These are phyloP conservation scores for Kluyveromyces sp. DNA, from an alignment of 1,139 yeast species.

Conservation along the genomic window DNA sequence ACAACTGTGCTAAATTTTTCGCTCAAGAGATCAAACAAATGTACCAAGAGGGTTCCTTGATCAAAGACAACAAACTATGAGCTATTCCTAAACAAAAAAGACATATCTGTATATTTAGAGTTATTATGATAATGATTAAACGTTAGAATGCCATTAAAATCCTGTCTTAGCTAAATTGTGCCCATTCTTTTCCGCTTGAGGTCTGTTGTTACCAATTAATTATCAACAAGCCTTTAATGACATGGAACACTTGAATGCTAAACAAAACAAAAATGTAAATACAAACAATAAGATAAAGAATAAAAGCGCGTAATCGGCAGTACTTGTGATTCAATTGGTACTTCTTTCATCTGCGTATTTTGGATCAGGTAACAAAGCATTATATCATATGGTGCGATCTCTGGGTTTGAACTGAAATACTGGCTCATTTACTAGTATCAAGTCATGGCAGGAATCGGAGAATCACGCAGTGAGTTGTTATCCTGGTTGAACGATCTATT, in stretches of 20 bases:
- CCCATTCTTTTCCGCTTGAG: too few species aligned
- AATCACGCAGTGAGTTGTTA: conserved; percentile 75
- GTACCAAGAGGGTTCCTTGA: conserved; percentile 51
- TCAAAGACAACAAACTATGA: conserved; percentile 23
- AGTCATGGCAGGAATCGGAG: conserved; percentile 42
- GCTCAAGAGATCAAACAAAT: conserved; percentile 41
- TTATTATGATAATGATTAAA: not conserved
- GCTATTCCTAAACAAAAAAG: too few species aligned
- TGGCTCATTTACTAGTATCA: not conserved
- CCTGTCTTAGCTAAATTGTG: too few species aligned
- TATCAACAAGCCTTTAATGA: not conserved
- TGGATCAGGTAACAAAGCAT: not conserved
- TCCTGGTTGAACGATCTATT: conserved; percentile 77
- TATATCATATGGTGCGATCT: not conserved
- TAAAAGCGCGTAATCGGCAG: not conserved
- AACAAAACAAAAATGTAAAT: not conserved
- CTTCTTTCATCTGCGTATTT: not conserved
- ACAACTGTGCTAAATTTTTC: conserved; percentile 49
- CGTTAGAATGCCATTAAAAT: too few species aligned
- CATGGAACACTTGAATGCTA: not conserved
- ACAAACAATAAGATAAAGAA: not conserved
- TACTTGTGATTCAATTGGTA: not conserved
- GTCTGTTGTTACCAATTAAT: not conserved
- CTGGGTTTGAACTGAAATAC: not conserved
- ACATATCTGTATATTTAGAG: too few species aligned